Evolutionary conservation across 169 alveolate genomes (phyloP), one percentile per base, ranked within the genome.

Genomic region (Plasmodium gaboni): DNA sequence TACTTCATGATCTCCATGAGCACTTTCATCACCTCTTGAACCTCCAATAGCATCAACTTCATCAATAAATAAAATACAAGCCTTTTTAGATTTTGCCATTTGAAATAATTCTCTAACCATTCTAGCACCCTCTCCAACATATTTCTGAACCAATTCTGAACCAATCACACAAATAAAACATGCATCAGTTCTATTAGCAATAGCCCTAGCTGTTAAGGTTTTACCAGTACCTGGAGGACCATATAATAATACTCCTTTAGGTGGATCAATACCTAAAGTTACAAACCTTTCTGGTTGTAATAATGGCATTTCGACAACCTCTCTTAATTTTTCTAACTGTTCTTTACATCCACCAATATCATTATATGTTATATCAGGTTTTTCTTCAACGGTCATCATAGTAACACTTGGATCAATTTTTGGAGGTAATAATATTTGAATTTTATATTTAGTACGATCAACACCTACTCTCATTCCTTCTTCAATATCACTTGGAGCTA

Each of bases 401-500:
- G 99, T 98, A 32, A 99, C 99, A 42, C 99, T 93, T 0, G 99
- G 99, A 93, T 99, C 99, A 61, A 98, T 99, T 91, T 98, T 98
- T 0, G 99, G 99, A 32, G 99, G 99, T 46, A 99, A 94, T 22
- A 99, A 98, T 57, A 99, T 96, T 68, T 98, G 97, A 19, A 99
- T 99, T 86, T 97, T 96, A 94, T 98, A 98, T 93, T 98, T 99
- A 57, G 96, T 95, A 22, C 98, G 96, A 88, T 97, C 99, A 15
- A 95, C 99, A 13, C 99, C 99, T 1, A 99, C 99, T 78, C 99
- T 96, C 99, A 99, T 99, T 19, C 99, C 99, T 94, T 98, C 99
- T 93, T 99, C 99, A 61, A 99, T 96, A 94, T 99, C 99, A 28
- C 99, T 98, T 48, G 99, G 99, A 19, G 99, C 99, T 48, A 98